Conservation (phyloP, 257 asterid genomes). For the Leonotis leonurus region DNA sequence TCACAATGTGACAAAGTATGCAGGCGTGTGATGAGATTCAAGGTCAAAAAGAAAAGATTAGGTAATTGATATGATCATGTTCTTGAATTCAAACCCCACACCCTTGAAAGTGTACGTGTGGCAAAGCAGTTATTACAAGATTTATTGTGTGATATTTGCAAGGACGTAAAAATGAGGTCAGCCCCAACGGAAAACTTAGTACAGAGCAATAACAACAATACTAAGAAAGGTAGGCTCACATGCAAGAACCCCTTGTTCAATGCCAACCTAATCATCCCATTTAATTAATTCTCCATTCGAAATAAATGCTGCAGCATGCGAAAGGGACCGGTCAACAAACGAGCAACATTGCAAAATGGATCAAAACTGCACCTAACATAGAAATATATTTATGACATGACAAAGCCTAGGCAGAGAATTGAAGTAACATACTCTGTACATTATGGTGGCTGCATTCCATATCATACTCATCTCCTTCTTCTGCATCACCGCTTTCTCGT, state of each 20-base stretch:
- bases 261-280: neutral
- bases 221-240: constrained; percentile 10
- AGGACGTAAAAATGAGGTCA: constrained; percentile 22
- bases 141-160: constrained; percentile 6
- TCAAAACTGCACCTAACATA: neutral
- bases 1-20: neutral
- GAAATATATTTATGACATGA: neutral
- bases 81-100: constrained; percentile 14
- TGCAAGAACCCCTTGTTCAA: constrained; percentile 3
- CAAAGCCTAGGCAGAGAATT: no score
- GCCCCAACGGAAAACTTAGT: constrained; percentile 5
- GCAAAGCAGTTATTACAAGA: constrained; percentile 10
- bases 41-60: no score
- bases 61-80: no score
- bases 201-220: constrained; percentile 15
- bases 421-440: constrained; percentile 86
- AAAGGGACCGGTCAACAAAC: constrained; percentile 33
- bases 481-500: constrained; percentile 21
- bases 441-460: constrained; percentile 53
- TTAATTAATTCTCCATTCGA: neutral
- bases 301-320: neutral
- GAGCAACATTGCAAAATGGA: constrained; percentile 10
- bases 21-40: neutral
- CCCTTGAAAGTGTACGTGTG: constrained; percentile 6
- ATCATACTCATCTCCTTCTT: constrained; percentile 41